Base-by-base conservation (phyloP, 345 rosid genomes). In the Firmiana major region DNA sequence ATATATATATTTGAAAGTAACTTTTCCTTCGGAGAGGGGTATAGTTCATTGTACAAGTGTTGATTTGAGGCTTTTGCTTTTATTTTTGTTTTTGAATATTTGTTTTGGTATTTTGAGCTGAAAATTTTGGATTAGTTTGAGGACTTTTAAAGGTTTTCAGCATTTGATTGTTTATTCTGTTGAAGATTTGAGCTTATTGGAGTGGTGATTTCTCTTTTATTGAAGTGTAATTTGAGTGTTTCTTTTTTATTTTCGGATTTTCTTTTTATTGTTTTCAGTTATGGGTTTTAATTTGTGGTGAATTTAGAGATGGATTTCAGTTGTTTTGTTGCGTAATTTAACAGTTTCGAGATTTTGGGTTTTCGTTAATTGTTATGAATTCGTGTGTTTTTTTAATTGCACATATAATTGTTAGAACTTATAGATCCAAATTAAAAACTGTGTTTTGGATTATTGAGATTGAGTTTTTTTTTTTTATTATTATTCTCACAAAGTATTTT, bases 341-440 rank as follows among this genome's bases (percentile, higher is more conserved):
- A 58, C 40, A 66, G 75, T 31, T 12, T 57, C 71, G 77, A 63
- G 66, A 67, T 69, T 79, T 4, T 71, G 55, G 40, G 58, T 67
- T 48, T 71, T 83, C 75, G 5, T 46, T 43, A n/a, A 74, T 75
- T 31, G 55, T 48, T 17, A 43, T 57, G 57, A 55, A 45, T 72
- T 36, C 40, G 70, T 76, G n/a, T 83, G 77, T 57, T 77, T 81
- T n/a, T n/a, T 73, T 78, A 64, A n/a, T 73, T 72, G 54, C 51
- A 42, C 67, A 34, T 34, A 21, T 76, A 49, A 42, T 60, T 72
- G 24, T 28, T 73, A 73, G 75, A 77, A 76, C 54, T 73, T 78
- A 17, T 77, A 83, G 86, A 87, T 83, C 86, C 79, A 63, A 17
- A 73, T 48, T 79, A 81, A 45, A n/a, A n/a, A 76, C 54, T 64